Conservation (phyloP, 345 rosid species). For the Brassica incana region DNA sequence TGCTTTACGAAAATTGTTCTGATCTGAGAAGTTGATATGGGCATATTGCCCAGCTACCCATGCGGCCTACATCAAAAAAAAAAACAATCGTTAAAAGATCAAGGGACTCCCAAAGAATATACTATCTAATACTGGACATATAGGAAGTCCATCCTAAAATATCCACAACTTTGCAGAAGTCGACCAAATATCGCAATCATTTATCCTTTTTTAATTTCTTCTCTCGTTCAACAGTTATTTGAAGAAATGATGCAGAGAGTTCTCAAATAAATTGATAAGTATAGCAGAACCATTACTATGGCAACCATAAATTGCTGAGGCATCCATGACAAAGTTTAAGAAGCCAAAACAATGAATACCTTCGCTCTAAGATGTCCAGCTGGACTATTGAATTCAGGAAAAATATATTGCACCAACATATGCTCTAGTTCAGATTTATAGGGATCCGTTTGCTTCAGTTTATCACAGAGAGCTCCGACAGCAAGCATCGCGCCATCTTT, state of each 20-base stretch:
- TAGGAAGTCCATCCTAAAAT: neutral
- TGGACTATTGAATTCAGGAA: conserved; percentile 86
- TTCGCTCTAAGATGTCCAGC: conserved; percentile 93
- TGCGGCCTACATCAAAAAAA: conserved; percentile 59
- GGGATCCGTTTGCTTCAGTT: conserved; percentile 91
- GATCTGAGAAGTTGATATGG: conserved; percentile 69
- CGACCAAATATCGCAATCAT: neutral
- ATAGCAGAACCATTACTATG: neutral
- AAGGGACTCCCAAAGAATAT: neutral
- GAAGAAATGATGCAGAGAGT: conserved; percentile 2
- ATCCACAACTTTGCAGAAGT: conserved; percentile 1
- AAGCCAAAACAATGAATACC: conserved; percentile 45
- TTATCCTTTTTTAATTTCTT: neutral
- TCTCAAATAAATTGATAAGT: conserved; percentile 11
- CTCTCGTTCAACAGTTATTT: neutral
- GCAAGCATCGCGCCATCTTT: conserved; percentile 99
- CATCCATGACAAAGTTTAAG: conserved; percentile 18
- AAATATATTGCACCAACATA: conserved; percentile 91
- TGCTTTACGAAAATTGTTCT: conserved; percentile 76
- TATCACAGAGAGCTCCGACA: conserved; percentile 97
- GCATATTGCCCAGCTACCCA: conserved; percentile 99
- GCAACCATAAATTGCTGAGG: conserved; percentile 4
- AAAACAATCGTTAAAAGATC: neutral
- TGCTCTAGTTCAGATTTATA: conserved; percentile 84
- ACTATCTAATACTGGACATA: conserved; percentile 11